Conservation (phyloP, 1,139 yeast genomes). For the Yamadazyma atlantica region DNA sequence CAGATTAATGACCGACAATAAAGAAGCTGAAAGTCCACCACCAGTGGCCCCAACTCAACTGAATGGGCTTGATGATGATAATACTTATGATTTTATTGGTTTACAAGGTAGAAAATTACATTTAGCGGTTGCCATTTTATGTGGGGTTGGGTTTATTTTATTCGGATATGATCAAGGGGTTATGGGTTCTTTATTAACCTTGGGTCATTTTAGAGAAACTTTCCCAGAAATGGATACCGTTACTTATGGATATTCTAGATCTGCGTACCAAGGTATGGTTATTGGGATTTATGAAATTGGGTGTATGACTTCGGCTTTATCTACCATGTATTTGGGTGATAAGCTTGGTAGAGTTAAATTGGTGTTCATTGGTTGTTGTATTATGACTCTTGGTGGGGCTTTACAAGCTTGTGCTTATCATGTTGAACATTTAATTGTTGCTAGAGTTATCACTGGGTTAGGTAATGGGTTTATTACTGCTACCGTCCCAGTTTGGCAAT, state of each 20-base stretch:
- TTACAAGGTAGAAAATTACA: conserved; percentile 26
- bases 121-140: conserved; percentile 26
- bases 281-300: conserved; percentile 41
- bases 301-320: conserved; percentile 33
- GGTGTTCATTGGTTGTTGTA: conserved; percentile 30
- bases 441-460: conserved; percentile 44
- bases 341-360: conserved; percentile 32
- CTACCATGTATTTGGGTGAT: conserved; percentile 37
- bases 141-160: conserved; percentile 32
- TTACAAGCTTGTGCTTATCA: conserved; percentile 34
- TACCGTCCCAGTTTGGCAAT: conserved; percentile 41
- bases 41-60: conserved; percentile 8
- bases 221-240: conserved; percentile 36
- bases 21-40: conserved; percentile 4
- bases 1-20: conserved; percentile 3
- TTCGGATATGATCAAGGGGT: conserved; percentile 55
- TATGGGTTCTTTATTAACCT: conserved; percentile 45
- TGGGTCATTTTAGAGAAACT: conserved; percentile 34
- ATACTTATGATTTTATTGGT: conserved; percentile 22
- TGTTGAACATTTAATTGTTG: conserved; percentile 35
- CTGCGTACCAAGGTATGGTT: conserved; percentile 35
- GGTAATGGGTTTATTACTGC: conserved; percentile 41
- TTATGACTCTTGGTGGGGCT: conserved; percentile 38
- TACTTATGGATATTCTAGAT: conserved; percentile 18
- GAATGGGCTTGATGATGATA: conserved; percentile 14